Percentiles rank a stretch among this genome's conserved stretches.
Evolutionary conservation across 257 asterid genomes (phyloP).

Genomic region (Solanum pimpinellifolium): DNA sequence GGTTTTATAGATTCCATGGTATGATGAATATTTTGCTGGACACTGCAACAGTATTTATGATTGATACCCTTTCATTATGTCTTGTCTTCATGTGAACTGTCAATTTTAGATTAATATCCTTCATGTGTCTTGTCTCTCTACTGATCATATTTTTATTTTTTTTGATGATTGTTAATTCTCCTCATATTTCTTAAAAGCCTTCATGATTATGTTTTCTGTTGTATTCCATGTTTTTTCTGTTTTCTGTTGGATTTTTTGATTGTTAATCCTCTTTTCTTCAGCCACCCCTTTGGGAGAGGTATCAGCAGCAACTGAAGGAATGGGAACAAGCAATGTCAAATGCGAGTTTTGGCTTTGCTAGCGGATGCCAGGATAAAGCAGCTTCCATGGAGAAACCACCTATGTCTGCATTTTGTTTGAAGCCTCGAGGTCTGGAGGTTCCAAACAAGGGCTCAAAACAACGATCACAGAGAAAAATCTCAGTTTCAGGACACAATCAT

Average conservation of each 20-base stretch:
- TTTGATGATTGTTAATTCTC: neutral
- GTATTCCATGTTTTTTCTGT: neutral
- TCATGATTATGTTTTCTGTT: neutral
- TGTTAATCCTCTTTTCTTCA: conserved; percentile 16
- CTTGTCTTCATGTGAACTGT: neutral
- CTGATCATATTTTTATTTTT: neutral
- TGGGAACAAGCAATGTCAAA: conserved; percentile 68
- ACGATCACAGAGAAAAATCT: conserved; percentile 69
- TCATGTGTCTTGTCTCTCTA: neutral
- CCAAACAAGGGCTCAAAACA: conserved; percentile 84
- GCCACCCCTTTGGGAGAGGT: conserved; percentile 94
- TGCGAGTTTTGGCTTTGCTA: conserved; percentile 27
- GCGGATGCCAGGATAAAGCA: conserved; percentile 42
- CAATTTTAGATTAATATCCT: neutral
- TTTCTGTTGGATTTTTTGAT: neutral
- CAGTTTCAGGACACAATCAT: conserved; percentile 56
- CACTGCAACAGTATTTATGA: neutral
- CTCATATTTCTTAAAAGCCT: neutral
- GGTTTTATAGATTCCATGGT: neutral
- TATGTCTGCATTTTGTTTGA: conserved; percentile 85
- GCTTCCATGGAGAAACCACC: conserved; percentile 66
- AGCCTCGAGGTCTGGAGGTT: conserved; percentile 87
- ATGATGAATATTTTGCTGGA: neutral
- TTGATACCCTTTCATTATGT: neutral
- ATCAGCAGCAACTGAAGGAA: conserved; percentile 73